Base-by-base conservation (phyloP, 2,329 filamentous ascomycete species). In the Diaporthe sp. region DNA sequence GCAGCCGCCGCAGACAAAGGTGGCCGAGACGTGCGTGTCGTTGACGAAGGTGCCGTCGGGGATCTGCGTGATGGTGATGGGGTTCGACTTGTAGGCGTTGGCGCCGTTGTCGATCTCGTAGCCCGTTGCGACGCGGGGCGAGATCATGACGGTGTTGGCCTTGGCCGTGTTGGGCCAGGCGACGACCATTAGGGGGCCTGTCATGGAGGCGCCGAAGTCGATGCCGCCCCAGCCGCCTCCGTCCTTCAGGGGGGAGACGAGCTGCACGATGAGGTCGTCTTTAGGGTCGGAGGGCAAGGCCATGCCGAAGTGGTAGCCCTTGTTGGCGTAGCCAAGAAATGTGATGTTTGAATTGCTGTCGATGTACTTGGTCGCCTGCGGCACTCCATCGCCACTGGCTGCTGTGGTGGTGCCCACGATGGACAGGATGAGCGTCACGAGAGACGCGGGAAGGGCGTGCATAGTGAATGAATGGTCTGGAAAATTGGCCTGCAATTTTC, bases 41-140 rank as follows among this genome's bases (percentile, higher is more conserved):
- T 90, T 90, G 75, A 89, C 81, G 34, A 86, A 89, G 1, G 88
- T 89, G 37, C 88, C 88, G 31, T 88, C 87, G 34, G 87, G 81
- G 76, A 90, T 90, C 19, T 87, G 85, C 1, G 80, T 79, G 22
- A 87, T 78, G 17, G 84, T 83, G 44, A 86, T 84, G 31, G 83
- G 83, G 17, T 83, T 84, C 4, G 84, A 83, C 15, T 71, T 69
- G 78, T 88, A 87, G n/a, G 85, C 81, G 2, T 85, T 81, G 0
- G 88, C 88, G 62, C 75, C 75, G 73, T 85, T 86, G 72, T 85
- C 81, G 44, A 74, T 65, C 57, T 77, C 81, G 79, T 90, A 90
- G 37, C 75, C 75, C 6, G 75, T 84, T 3, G 79, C 81, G 39
- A 81, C 44, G 6, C 81, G 80, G 58, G 81, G 81, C 1, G 81